A percentile compares a stretch with the other conserved stretches of the same genome.
Evolutionary conservation across 371 early-diverging fungal genomes (phyloP).

Genomic region (Apophysomyces variabilis): DNA sequence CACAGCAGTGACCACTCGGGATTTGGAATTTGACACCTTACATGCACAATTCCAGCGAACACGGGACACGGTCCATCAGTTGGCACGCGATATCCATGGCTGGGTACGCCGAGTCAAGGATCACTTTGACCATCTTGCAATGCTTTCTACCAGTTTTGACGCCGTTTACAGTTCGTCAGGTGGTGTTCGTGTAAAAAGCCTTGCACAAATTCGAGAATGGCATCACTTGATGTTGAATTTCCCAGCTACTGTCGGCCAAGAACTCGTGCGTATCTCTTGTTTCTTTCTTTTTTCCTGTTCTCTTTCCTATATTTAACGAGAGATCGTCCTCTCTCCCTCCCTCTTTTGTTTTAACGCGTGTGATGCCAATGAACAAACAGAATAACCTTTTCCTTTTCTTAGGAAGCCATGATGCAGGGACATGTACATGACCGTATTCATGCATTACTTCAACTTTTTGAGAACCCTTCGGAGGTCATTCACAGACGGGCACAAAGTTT

Average conservation of each 20-base stretch:
- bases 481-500: constrained; percentile 67
- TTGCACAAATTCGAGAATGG: constrained; percentile 20
- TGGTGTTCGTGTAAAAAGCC: constrained; percentile 45
- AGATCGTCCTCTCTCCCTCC: too few species aligned
- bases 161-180: constrained; percentile 57
- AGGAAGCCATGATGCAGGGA: constrained; percentile 13
- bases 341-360: too few species aligned
- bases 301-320: background rate
- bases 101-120: constrained; percentile 52
- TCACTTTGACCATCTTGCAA: constrained; percentile 52
- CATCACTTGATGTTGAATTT: constrained; percentile 13
- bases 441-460: constrained; percentile 51
- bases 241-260: constrained; percentile 14
- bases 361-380: background rate
- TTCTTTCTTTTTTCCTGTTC: background rate
- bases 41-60: constrained; percentile 57
- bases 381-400: background rate
- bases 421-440: constrained; percentile 39
- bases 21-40: constrained; percentile 55
- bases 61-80: constrained; percentile 37
- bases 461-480: constrained; percentile 66
- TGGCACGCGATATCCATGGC: constrained; percentile 37
- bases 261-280: constrained; percentile 19
- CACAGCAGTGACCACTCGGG: constrained; percentile 33
- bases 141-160: constrained; percentile 49